phyloP scores from a whole-genome alignment of 768 basidiomycete species.

The Rhodotorula diobovata region DNA sequence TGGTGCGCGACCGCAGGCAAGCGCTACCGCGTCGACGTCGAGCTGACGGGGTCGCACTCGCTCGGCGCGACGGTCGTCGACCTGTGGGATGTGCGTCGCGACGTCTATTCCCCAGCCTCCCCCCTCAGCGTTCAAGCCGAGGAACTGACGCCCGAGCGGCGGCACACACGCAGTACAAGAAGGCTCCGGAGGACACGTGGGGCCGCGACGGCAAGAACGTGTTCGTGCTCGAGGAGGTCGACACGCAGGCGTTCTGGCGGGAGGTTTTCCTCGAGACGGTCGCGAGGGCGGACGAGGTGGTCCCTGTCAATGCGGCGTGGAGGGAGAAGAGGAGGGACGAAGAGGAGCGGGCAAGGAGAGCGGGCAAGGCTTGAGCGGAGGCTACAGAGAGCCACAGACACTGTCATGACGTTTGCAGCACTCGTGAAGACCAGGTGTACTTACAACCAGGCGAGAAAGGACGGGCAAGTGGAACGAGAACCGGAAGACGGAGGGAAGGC shows the following conservation, averaged over 20 bases:
- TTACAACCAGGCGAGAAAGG: neutral
- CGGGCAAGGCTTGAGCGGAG: no score
- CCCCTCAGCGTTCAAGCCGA: no score
- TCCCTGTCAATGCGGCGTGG: conserved; percentile 14
- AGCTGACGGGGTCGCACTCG: conserved; percentile 63
- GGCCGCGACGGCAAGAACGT: conserved; percentile 71
- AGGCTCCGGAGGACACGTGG: conserved; percentile 61
- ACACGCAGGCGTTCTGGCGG: conserved; percentile 54
- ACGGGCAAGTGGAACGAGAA: neutral
- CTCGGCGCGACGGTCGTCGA: conserved; percentile 77
- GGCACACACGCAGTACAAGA: conserved; percentile 48
- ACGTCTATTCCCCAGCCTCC: no score
- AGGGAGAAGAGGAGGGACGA: neutral
- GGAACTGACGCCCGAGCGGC: no score
- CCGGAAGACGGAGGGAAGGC: no score
- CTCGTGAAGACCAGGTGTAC: no score
- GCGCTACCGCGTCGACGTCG: conserved; percentile 75
- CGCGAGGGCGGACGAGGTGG: conserved; percentile 39
- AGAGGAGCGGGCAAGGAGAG: no score
- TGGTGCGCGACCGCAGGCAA: conserved; percentile 37
- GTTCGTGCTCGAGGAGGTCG: conserved; percentile 60
- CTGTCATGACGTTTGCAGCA: no score
- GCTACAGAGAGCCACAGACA: no score
- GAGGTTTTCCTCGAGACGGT: conserved; percentile 57
- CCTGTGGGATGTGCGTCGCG: conserved; percentile 53